A percentile compares a stretch with the other conserved stretches of the same genome.
Evolutionary conservation across 352 stramenopile species (phyloP).

Genomic region (Phytophthora megakarya): DNA sequence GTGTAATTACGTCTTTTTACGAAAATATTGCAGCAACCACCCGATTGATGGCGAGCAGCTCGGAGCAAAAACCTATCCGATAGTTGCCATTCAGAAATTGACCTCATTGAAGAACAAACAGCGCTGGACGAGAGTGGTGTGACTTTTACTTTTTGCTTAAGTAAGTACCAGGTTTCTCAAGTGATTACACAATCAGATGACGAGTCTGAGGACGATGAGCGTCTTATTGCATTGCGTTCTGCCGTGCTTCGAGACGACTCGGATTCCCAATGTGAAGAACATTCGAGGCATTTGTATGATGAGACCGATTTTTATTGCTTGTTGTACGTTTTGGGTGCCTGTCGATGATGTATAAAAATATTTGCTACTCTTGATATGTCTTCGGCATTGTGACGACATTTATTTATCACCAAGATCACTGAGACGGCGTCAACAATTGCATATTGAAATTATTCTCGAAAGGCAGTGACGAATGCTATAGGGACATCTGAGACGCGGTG

Average conservation of each 20-base stretch:
- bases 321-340: slow-evolving; percentile 23
- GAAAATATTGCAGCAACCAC: slow-evolving; percentile 17
- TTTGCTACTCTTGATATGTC: slow-evolving; percentile 91
- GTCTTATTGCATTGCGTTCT: slow-evolving; percentile 81
- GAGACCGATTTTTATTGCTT: slow-evolving; percentile 56
- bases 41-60: slow-evolving; percentile 9
- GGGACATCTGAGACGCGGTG: slow-evolving; percentile 80
- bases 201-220: slow-evolving; percentile 86
- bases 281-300: slow-evolving; percentile 94
- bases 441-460: slow-evolving; percentile 16
- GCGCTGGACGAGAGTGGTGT: background rate
- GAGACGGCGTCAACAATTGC: slow-evolving; percentile 56
- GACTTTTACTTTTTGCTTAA: no score
- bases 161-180: slow-evolving; percentile 49
- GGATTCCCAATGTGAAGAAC: slow-evolving; percentile 78
- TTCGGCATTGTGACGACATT: slow-evolving; percentile 80
- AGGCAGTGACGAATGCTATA: slow-evolving; percentile 90
- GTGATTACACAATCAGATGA: slow-evolving; percentile 93
- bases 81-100: slow-evolving; percentile 24
- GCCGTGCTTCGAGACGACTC: slow-evolving; percentile 58
- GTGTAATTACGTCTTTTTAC: slow-evolving; percentile 34
- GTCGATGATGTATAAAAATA: slow-evolving; percentile 89
- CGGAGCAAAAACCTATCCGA: no score
- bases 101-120: slow-evolving; percentile 1
- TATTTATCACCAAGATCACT: slow-evolving; percentile 91